These are phyloP conservation scores for Calonectria leucothoes DNA, from an alignment of 2,329 filamentous ascomycete species.

Conservation along the genomic window DNA sequence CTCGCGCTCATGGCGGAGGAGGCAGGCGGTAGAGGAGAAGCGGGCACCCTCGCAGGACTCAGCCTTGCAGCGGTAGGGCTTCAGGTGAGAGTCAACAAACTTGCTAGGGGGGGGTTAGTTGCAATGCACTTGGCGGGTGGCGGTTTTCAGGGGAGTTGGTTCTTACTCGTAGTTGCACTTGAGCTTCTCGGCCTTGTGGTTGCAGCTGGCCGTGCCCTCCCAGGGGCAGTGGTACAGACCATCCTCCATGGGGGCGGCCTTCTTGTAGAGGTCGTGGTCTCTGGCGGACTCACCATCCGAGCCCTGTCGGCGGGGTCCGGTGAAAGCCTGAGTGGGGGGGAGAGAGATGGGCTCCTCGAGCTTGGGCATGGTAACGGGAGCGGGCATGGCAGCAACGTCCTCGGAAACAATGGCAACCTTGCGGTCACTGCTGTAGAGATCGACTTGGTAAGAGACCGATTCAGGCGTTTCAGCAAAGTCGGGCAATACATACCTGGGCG, in stretches of 20 bases:
- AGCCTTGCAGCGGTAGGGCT: constrained; percentile 95
- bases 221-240: constrained; percentile 95
- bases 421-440: constrained; percentile 44
- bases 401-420: constrained; percentile 46
- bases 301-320: constrained; percentile 57
- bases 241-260: constrained; percentile 71
- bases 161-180: constrained; percentile 99
- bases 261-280: constrained; percentile 79
- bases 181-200: constrained; percentile 92
- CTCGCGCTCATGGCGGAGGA: constrained; percentile 94
- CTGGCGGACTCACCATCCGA: constrained; percentile 68
- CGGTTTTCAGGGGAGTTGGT: constrained; percentile 22
- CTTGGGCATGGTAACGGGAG: constrained; percentile 31
- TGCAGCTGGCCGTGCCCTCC: constrained; percentile 77
- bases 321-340: constrained; percentile 55
- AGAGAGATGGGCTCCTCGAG: constrained; percentile 46
- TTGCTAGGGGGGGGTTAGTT: constrained; percentile 72
- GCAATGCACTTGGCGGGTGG: neutral
- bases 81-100: constrained; percentile 95
- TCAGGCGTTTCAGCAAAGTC: constrained; percentile 3
- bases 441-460: constrained; percentile 36
- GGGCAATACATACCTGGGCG: constrained; percentile 62
- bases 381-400: constrained; percentile 36
- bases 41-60: constrained; percentile 84
- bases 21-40: constrained; percentile 95